These are phyloP conservation scores for Lobulomyces angularis DNA, from an alignment of 192 early-diverging fungal genomes.

Conservation along the genomic window DNA sequence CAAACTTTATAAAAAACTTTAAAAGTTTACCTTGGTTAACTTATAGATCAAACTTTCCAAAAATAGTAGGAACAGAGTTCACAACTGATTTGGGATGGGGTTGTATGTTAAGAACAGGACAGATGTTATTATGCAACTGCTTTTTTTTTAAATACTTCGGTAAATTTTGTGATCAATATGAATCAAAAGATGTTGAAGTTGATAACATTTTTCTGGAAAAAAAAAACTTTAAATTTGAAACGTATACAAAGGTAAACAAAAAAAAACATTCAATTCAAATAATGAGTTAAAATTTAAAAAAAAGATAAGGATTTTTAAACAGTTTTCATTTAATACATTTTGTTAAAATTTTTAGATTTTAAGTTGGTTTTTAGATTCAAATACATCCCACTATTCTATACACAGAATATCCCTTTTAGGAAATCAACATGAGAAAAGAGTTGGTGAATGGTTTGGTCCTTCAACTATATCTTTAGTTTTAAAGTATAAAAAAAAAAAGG, in stretches of 20 bases:
- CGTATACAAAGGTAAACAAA: background rate
- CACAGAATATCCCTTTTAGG: conserved; percentile 80
- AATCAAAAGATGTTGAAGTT: background rate
- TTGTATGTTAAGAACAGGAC: conserved; percentile 92
- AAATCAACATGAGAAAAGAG: conserved; percentile 68
- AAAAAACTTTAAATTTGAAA: background rate
- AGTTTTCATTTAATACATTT: conserved; percentile 1
- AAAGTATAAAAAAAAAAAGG: conserved; percentile 37
- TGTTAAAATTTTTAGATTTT: conserved; percentile 36
- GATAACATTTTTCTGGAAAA: too few species aligned
- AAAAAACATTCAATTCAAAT: background rate
- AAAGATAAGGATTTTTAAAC: background rate
- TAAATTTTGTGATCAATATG: conserved; percentile 40
- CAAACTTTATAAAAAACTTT: conserved; percentile 78
- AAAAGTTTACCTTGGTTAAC: conserved; percentile 79
- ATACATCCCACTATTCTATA: conserved; percentile 71
- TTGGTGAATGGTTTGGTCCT: conserved; percentile 98
- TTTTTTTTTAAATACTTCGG: conserved; percentile 60
- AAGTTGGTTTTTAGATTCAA: conserved; percentile 66
- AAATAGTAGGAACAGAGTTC: conserved; percentile 61
- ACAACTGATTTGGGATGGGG: conserved; percentile 87
- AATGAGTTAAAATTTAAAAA: conserved; percentile 6
- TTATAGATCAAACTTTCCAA: conserved; percentile 76
- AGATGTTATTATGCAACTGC: conserved; percentile 83
- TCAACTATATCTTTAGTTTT: conserved; percentile 70